phyloP scores from a whole-genome alignment of 192 early-diverging fungal species.

The Ambispora gerdemannii region DNA sequence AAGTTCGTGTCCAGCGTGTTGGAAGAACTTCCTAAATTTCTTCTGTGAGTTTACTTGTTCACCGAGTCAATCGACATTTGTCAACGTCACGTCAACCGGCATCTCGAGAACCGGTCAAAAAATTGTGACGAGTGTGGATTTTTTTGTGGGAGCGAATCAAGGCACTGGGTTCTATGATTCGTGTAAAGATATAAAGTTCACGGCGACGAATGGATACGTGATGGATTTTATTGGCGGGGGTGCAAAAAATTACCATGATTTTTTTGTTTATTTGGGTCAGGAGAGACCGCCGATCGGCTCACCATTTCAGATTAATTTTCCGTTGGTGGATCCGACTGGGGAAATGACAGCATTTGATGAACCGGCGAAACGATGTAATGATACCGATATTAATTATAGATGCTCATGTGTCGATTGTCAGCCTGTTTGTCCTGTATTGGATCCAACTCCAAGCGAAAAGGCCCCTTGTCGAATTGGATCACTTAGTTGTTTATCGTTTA shows the following conservation, averaged over 20 bases:
- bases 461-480: slow-evolving; percentile 46
- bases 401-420: slow-evolving; percentile 64
- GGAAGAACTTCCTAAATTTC: slow-evolving; percentile 61
- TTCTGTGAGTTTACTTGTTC: slow-evolving; percentile 67
- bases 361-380: slow-evolving; percentile 48
- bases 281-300: slow-evolving; percentile 57
- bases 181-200: slow-evolving; percentile 69
- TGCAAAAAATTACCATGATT: slow-evolving; percentile 52
- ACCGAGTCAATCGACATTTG: slow-evolving; percentile 59
- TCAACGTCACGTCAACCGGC: slow-evolving; percentile 52
- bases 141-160: slow-evolving; percentile 52
- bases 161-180: slow-evolving; percentile 56
- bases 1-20: slow-evolving; percentile 62
- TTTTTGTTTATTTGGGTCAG: slow-evolving; percentile 54
- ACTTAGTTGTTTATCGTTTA: slow-evolving; percentile 52
- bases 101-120: slow-evolving; percentile 32
- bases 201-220: slow-evolving; percentile 58
- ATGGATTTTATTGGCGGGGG: slow-evolving; percentile 69
- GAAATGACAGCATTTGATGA: slow-evolving; percentile 35
- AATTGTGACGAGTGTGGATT: slow-evolving; percentile 48
- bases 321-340: slow-evolving; percentile 36
- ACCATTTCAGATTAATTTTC: slow-evolving; percentile 65
- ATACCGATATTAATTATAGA: slow-evolving; percentile 46
- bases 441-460: slow-evolving; percentile 46
- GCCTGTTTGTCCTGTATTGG: slow-evolving; percentile 50